These are phyloP conservation scores for Curvularia spicifera DNA, from an alignment of 2,329 filamentous ascomycete species.

Conservation along the genomic window DNA sequence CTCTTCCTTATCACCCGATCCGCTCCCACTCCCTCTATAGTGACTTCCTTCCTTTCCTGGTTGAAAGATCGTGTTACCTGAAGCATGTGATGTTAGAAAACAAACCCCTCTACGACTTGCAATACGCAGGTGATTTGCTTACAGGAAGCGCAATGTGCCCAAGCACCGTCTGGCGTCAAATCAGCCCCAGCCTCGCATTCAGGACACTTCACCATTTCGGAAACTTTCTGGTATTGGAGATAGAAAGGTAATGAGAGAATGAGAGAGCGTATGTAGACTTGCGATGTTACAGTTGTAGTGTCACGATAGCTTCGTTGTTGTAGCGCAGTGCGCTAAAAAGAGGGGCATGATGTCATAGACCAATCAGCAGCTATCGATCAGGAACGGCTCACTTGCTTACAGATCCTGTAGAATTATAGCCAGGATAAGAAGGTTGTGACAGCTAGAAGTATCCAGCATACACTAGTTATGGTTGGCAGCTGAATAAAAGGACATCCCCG, in stretches of 20 bases:
- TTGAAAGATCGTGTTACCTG: constrained; percentile 40
- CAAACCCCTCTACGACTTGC: neutral
- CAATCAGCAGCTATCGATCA: constrained; percentile 7
- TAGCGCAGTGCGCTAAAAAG: constrained; percentile 10
- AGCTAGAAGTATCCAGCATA: too few relatives aligned
- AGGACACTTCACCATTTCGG: constrained; percentile 35
- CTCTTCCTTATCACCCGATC: constrained; percentile 37
- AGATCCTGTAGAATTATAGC: neutral
- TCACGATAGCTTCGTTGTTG: constrained; percentile 7
- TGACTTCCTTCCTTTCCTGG: constrained; percentile 37
- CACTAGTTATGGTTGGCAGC: too few relatives aligned
- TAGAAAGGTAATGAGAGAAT: neutral
- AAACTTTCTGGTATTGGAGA: neutral
- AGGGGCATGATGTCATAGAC: constrained; percentile 23
- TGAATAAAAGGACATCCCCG: too few relatives aligned
- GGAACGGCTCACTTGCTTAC: neutral
- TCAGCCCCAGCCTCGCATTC: constrained; percentile 39
- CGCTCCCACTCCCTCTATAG: constrained; percentile 34
- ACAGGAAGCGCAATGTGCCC: constrained; percentile 42
- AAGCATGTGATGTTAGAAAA: neutral
- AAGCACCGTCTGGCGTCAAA: constrained; percentile 38
- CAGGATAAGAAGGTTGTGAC: too few relatives aligned
- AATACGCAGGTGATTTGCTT: constrained; percentile 4
- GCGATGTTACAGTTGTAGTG: neutral
- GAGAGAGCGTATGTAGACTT: neutral